Conservation (phyloP, 176 grass and related monocot species). For the Lolium rigidum region DNA sequence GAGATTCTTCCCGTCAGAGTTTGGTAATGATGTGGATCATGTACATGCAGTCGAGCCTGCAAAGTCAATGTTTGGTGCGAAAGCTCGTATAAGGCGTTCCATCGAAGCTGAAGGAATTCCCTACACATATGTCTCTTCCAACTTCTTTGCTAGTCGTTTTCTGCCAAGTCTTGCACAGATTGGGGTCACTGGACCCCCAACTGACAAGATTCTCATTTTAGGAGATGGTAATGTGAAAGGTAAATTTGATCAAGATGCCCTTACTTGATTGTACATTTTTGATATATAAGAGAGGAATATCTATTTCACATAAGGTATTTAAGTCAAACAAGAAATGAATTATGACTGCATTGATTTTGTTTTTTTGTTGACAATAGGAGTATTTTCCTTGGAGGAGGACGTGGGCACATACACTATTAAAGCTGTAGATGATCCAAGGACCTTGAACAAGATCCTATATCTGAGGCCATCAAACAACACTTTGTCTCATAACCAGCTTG, state of each 20-base stretch:
- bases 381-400: conserved; percentile 54
- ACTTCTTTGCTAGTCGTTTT: conserved; percentile 56
- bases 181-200: conserved; percentile 33
- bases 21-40: conserved; percentile 53
- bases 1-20: conserved; percentile 56
- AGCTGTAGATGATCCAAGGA: conserved; percentile 63
- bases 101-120: conserved; percentile 52
- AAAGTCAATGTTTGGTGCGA: conserved; percentile 18
- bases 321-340: neutral
- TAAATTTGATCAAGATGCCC: conserved; percentile 23
- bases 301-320: neutral
- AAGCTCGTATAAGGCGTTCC: conserved; percentile 46
- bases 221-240: conserved; percentile 65
- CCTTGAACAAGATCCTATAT: conserved; percentile 68
- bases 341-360: neutral
- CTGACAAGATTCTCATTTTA: conserved; percentile 51
- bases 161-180: conserved; percentile 38
- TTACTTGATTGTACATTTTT: neutral
- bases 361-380: conserved; percentile 33
- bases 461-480: conserved; percentile 53
- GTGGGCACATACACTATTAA: conserved; percentile 64
- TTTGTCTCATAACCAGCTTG: conserved; percentile 63
- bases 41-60: conserved; percentile 48
- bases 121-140: conserved; percentile 48
- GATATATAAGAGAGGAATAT: neutral